Evolutionary conservation across 1,284 basidiomycete species (phyloP).

Genomic region (Moesziomyces sp.): DNA sequence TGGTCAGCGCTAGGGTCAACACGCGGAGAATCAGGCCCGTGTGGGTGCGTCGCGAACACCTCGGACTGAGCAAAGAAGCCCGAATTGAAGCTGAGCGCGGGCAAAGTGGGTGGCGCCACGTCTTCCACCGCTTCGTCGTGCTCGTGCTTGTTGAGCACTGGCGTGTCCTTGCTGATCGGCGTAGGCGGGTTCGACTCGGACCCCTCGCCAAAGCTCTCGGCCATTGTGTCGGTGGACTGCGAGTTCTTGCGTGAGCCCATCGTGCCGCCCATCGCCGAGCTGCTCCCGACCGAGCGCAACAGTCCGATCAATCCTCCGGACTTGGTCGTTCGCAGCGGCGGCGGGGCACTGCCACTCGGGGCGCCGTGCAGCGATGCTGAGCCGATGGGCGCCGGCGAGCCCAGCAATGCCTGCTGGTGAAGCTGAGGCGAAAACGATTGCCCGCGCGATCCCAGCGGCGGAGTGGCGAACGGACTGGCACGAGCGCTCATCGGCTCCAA

Average conservation of each 20-base stretch:
- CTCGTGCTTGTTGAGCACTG: slow-evolving; percentile 8
- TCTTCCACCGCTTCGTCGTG: neutral
- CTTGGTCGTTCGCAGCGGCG: slow-evolving; percentile 13
- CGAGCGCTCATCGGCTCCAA: slow-evolving; percentile 10
- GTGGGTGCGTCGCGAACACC: slow-evolving; percentile 16
- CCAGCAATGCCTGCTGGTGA: slow-evolving; percentile 20
- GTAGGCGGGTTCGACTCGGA: slow-evolving; percentile 36
- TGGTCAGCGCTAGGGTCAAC: neutral
- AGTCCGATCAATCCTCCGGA: slow-evolving; percentile 32
- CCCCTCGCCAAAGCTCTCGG: slow-evolving; percentile 18
- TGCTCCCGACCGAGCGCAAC: slow-evolving; percentile 39
- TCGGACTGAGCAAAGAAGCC: slow-evolving; percentile 45
- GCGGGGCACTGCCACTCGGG: slow-evolving; percentile 1
- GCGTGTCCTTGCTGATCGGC: slow-evolving; percentile 46
- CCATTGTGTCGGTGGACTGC: slow-evolving; percentile 32
- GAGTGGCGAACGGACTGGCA: slow-evolving; percentile 27
- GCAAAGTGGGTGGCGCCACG: slow-evolving; percentile 20
- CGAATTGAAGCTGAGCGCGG: slow-evolving; percentile 45
- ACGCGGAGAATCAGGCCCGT: slow-evolving; percentile 7
- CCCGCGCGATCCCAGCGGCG: slow-evolving; percentile 27
- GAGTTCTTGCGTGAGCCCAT: slow-evolving; percentile 27
- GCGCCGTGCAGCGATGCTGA: neutral
- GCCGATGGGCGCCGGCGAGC: slow-evolving; percentile 41
- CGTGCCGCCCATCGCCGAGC: slow-evolving; percentile 9
- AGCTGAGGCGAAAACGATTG: slow-evolving; percentile 22